Conservation (phyloP, 2,329 filamentous ascomycete species). For the Fusarium sacchari region DNA sequence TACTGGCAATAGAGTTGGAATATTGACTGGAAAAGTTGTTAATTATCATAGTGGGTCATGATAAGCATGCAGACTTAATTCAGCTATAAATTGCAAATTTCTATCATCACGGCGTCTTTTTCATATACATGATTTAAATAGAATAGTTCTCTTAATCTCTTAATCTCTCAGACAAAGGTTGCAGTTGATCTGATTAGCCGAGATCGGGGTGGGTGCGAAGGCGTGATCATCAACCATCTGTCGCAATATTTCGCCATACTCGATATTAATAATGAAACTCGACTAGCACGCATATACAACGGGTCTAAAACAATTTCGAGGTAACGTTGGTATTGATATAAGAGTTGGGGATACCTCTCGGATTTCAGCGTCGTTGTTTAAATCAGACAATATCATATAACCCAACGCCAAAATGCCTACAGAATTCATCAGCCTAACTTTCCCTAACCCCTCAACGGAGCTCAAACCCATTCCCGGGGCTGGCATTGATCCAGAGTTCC, state of each 20-base stretch:
- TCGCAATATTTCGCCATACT: conserved; percentile 44
- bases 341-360: neutral
- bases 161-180: neutral
- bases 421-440: conserved; percentile 69
- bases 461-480: conserved; percentile 62
- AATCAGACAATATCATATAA: neutral
- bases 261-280: conserved; percentile 39
- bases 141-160: neutral
- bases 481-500: conserved; percentile 64
- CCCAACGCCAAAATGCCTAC: conserved; percentile 45
- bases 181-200: conserved; percentile 30
- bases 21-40: neutral
- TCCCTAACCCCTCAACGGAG: conserved; percentile 67
- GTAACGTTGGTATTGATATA: neutral
- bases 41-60: neutral
- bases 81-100: neutral
- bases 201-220: conserved; percentile 39
- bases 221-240: conserved; percentile 39
- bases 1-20: neutral
- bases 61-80: neutral
- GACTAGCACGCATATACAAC: neutral
- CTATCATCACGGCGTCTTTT: neutral
- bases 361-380: neutral
- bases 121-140: too few relatives aligned
- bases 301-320: neutral